These are phyloP conservation scores for Podospora australis DNA, from an alignment of 495 filamentous ascomycete genomes.

Conservation along the genomic window DNA sequence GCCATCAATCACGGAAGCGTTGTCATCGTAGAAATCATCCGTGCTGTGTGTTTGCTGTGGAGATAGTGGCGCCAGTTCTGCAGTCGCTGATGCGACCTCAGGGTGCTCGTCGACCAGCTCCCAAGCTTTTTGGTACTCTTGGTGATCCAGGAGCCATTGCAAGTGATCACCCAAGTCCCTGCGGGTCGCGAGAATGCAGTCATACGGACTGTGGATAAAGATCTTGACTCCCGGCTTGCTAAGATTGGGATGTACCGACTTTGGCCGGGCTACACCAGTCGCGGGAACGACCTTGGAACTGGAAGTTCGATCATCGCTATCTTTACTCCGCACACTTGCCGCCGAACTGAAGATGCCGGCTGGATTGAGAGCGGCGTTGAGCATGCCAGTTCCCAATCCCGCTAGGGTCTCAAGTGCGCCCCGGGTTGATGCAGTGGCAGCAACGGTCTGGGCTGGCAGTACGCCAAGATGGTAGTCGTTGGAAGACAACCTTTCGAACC, in stretches of 20 bases:
- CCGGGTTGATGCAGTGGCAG: constrained; percentile 56
- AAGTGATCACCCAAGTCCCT: constrained; percentile 79
- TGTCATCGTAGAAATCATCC: constrained; percentile 77
- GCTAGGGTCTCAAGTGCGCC: constrained; percentile 62
- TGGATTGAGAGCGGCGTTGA: constrained; percentile 81
- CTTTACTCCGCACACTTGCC: constrained; percentile 71
- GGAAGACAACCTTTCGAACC: constrained; percentile 78
- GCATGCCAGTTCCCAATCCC: constrained; percentile 53
- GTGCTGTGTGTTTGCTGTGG: constrained; percentile 45
- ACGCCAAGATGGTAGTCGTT: constrained; percentile 88
- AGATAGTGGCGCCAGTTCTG: constrained; percentile 36
- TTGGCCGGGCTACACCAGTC: constrained; percentile 13
- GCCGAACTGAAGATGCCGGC: constrained; percentile 77
- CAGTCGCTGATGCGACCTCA: constrained; percentile 49
- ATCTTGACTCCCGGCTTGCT: constrained; percentile 74
- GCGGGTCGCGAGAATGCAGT: constrained; percentile 82
- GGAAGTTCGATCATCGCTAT: constrained; percentile 46
- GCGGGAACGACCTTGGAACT: constrained; percentile 21
- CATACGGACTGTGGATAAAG: constrained; percentile 93
- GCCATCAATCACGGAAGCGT: constrained; percentile 54
- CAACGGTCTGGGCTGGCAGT: constrained; percentile 63
- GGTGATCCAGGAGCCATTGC: constrained; percentile 71
- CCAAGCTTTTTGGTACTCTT: constrained; percentile 81
- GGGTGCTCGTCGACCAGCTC: constrained; percentile 79
- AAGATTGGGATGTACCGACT: constrained; percentile 40